These are phyloP conservation scores for Mortierella sp. DNA, from an alignment of 371 early-diverging fungal genomes.

Conservation along the genomic window DNA sequence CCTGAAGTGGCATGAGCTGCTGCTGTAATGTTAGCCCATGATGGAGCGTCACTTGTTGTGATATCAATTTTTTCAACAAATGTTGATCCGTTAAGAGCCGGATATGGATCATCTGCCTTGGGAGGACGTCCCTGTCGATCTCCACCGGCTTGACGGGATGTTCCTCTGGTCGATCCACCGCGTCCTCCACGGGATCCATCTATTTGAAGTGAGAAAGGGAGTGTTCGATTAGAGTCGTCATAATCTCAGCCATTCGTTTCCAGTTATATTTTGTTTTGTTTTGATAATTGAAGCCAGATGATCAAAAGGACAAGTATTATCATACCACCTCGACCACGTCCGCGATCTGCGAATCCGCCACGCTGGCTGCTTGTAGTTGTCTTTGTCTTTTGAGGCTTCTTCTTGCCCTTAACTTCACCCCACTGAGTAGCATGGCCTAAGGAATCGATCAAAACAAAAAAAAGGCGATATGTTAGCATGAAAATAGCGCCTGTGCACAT, in stretches of 20 bases:
- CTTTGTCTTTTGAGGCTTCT: constrained; percentile 62
- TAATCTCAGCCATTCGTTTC: no score
- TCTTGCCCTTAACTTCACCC: constrained; percentile 92
- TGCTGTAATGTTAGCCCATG: constrained; percentile 50
- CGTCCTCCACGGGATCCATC: constrained; percentile 62
- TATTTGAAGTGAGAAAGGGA: constrained; percentile 5
- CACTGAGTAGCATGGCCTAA: constrained; percentile 89
- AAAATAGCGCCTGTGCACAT: constrained; percentile 13
- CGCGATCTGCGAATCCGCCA: constrained; percentile 54
- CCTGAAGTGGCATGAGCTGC: constrained; percentile 9
- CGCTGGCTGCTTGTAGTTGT: constrained; percentile 50
- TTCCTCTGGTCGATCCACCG: constrained; percentile 62
- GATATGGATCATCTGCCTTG: constrained; percentile 23
- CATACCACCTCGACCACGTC: constrained; percentile 57
- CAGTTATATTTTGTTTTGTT: background rate
- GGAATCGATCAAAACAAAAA: background rate
- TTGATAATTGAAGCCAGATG: background rate
- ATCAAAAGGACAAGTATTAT: background rate
- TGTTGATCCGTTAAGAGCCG: constrained; percentile 19
- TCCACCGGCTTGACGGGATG: constrained; percentile 33
- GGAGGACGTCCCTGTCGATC: constrained; percentile 33
- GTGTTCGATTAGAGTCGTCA: no score
- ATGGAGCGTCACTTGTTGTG: constrained; percentile 21
- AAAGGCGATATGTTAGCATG: constrained; percentile 2
- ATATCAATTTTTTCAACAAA: constrained; percentile 18